Evolutionary conservation across 202 grass and related monocot species (phyloP).

Genomic region (Sporobolus alterniflorus): DNA sequence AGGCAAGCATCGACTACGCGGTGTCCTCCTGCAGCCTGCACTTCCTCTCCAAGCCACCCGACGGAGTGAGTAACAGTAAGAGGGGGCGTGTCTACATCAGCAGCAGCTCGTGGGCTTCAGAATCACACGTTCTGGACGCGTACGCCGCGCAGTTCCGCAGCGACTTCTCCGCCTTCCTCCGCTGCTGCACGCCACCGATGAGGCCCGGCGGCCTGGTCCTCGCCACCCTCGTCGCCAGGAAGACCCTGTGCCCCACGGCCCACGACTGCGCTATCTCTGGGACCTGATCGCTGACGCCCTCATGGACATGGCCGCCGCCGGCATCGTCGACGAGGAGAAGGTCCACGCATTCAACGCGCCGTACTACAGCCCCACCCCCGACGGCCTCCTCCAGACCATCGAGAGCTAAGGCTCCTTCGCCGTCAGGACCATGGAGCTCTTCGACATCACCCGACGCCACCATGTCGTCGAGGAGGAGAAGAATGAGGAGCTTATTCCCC

Average conservation of each 20-base stretch:
- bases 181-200: constrained; percentile 42
- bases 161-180: constrained; percentile 51
- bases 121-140: constrained; percentile 25
- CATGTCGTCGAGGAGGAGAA: neutral
- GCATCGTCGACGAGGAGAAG: constrained; percentile 46
- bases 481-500: neutral
- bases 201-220: constrained; percentile 51
- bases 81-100: constrained; percentile 48
- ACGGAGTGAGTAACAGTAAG: constrained; percentile 37
- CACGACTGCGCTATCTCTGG: constrained; percentile 56
- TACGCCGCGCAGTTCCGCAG: constrained; percentile 52
- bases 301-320: constrained; percentile 49
- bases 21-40: constrained; percentile 73
- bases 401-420: constrained; percentile 49
- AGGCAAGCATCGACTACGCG: constrained; percentile 57
- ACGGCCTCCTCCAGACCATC: constrained; percentile 48
- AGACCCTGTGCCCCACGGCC: neutral
- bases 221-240: constrained; percentile 56
- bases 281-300: constrained; percentile 48
- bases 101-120: no score
- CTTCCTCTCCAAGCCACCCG: constrained; percentile 53
- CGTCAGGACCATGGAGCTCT: constrained; percentile 42
- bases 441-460: constrained; percentile 47
- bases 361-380: constrained; percentile 48
- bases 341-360: constrained; percentile 57